Evolutionary conservation across 192 early-diverging fungal genomes (phyloP).

Genomic region (Coemansia sp.): DNA sequence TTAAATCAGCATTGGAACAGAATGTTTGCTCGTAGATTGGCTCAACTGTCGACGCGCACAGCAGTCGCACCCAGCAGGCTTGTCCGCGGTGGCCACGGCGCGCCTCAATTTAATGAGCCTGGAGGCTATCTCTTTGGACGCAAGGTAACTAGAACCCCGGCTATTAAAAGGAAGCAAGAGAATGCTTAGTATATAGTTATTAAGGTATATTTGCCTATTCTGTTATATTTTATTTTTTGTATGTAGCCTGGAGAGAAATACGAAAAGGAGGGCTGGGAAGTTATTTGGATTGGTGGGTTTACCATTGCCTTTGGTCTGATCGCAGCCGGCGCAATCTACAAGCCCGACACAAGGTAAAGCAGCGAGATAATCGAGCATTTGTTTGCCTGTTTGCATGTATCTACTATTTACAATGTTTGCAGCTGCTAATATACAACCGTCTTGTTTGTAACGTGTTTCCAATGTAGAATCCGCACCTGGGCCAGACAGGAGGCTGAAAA

Average conservation of each 20-base stretch:
- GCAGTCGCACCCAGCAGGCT: constrained; percentile 31
- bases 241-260: constrained; percentile 63
- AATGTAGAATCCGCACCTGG: constrained; percentile 67
- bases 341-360: constrained; percentile 73
- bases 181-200: background rate
- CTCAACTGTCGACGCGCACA: constrained; percentile 24
- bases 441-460: background rate
- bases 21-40: constrained; percentile 36
- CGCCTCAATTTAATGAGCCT: constrained; percentile 68
- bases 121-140: constrained; percentile 74
- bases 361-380: background rate
- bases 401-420: background rate
- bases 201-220: constrained; percentile 7
- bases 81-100: constrained; percentile 60
- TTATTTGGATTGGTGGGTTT: constrained; percentile 62
- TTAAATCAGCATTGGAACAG: background rate
- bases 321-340: constrained; percentile 62
- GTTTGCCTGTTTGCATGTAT: background rate
- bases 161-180: background rate
- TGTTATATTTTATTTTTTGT: background rate
- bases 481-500: constrained; percentile 73
- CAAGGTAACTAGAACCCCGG: constrained; percentile 62
- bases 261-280: constrained; percentile 76
- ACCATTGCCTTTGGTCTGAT: constrained; percentile 60
- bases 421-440: background rate